These are phyloP conservation scores for Lactarius vividus DNA, from an alignment of 768 basidiomycete species.

Conservation along the genomic window DNA sequence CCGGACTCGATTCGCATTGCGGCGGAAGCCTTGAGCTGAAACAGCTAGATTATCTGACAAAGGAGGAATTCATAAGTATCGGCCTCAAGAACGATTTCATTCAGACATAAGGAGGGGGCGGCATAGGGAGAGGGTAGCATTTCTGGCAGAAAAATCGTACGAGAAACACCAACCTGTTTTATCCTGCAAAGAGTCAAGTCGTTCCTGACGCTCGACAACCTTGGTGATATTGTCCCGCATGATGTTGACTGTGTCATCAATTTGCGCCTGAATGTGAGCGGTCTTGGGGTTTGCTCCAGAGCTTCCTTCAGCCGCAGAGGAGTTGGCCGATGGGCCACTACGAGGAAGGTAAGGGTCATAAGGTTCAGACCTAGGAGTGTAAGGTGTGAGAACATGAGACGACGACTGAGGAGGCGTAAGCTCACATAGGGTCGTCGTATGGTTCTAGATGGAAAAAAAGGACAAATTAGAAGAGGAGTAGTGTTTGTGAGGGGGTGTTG, in stretches of 20 bases:
- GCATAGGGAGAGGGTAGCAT: background rate
- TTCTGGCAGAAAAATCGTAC: background rate
- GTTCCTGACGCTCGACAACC: slow-evolving; percentile 92
- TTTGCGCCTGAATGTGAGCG: slow-evolving; percentile 93
- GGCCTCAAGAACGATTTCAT: background rate
- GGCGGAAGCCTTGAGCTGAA: slow-evolving; percentile 97
- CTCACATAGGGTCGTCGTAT: slow-evolving; percentile 26
- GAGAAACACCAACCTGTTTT: slow-evolving; percentile 79
- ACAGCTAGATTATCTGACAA: slow-evolving; percentile 87
- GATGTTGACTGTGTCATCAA: slow-evolving; percentile 94
- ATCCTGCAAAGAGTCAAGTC: slow-evolving; percentile 91
- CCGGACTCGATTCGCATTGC: slow-evolving; percentile 95
- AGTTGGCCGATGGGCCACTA: slow-evolving; percentile 61
- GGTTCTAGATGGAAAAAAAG: slow-evolving; percentile 4
- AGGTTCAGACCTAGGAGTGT: slow-evolving; percentile 81
- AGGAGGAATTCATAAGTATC: background rate
- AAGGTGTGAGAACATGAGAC: slow-evolving; percentile 20
- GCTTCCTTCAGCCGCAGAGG: slow-evolving; percentile 42
- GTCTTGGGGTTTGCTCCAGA: slow-evolving; percentile 73
- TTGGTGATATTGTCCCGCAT: slow-evolving; percentile 98
- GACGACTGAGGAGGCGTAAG: slow-evolving; percentile 1
- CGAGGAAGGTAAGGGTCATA: slow-evolving; percentile 98
- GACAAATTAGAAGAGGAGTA: background rate
- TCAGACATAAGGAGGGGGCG: background rate
- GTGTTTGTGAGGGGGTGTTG: background rate